A percentile compares a stretch with the other conserved stretches of the same genome.
These are phyloP conservation scores for Oryza punctata DNA, from an alignment of 176 grass and related monocot genomes.

Conservation along the genomic window DNA sequence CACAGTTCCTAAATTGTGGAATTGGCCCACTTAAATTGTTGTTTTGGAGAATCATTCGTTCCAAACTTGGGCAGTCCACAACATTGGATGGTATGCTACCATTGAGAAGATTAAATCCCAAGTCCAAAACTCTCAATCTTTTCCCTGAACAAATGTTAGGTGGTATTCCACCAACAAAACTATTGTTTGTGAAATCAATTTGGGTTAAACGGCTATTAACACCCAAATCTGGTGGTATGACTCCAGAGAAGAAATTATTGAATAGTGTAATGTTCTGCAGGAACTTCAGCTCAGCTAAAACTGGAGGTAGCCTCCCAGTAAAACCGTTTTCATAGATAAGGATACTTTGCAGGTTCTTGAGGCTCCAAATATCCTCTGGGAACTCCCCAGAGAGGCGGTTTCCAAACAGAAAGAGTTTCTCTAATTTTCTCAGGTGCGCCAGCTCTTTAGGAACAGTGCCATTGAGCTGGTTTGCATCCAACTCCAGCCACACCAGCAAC, in stretches of 20 bases:
- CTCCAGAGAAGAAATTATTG: constrained; percentile 59
- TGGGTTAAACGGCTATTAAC: constrained; percentile 45
- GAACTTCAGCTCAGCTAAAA: constrained; percentile 49
- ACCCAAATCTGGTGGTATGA: constrained; percentile 58
- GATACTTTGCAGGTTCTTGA: constrained; percentile 47
- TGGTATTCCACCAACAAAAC: constrained; percentile 66
- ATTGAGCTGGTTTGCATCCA: constrained; percentile 59
- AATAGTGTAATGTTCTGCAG: constrained; percentile 55
- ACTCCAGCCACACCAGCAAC: constrained; percentile 37
- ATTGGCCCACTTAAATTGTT: constrained; percentile 56
- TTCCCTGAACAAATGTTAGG: constrained; percentile 69
- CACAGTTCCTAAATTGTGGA: constrained; percentile 41
- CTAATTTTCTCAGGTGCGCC: constrained; percentile 46
- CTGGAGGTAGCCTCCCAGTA: constrained; percentile 47
- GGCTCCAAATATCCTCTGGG: constrained; percentile 66
- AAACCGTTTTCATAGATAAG: constrained; percentile 51
- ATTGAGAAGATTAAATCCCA: constrained; percentile 68
- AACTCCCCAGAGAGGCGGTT: constrained; percentile 58
- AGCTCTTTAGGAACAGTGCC: constrained; percentile 56
- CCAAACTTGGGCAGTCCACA: constrained; percentile 52
- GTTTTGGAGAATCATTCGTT: constrained; percentile 50
- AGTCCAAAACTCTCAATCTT: constrained; percentile 49
- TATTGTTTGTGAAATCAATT: constrained; percentile 65
- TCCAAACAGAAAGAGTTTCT: constrained; percentile 41
- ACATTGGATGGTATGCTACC: constrained; percentile 65